These are phyloP conservation scores for Umbilicaria muhlenbergii DNA, from an alignment of 495 filamentous ascomycete species.

Conservation along the genomic window DNA sequence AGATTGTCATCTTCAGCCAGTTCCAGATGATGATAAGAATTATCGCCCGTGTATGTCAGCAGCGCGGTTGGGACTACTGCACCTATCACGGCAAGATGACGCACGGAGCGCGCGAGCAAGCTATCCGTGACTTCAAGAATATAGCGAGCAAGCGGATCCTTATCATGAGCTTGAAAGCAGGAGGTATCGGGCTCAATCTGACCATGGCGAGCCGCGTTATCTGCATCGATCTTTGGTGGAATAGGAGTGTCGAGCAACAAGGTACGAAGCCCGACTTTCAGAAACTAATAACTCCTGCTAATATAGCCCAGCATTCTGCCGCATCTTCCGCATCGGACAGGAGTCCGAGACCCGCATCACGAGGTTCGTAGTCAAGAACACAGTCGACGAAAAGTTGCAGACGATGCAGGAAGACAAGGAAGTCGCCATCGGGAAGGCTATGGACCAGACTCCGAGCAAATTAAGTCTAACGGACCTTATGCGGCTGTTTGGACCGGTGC, in stretches of 20 bases:
- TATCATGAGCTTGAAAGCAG: slow-evolving; percentile 29
- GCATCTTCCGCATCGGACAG: slow-evolving; percentile 50
- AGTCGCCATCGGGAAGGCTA: slow-evolving; percentile 15
- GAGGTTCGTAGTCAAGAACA: slow-evolving; percentile 30
- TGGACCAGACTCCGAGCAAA: slow-evolving; percentile 4
- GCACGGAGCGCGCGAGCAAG: slow-evolving; percentile 12
- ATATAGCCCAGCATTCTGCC: slow-evolving; percentile 50
- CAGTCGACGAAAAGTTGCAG: slow-evolving; percentile 36
- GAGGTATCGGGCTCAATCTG: slow-evolving; percentile 34
- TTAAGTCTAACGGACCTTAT: slow-evolving; percentile 7
- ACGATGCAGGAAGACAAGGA: slow-evolving; percentile 20
- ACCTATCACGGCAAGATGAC: slow-evolving; percentile 20
- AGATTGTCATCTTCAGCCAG: slow-evolving; percentile 28
- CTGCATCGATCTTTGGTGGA: slow-evolving; percentile 46
- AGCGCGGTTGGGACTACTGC: slow-evolving; percentile 14
- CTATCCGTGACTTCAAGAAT: slow-evolving; percentile 17
- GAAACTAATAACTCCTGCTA: too few species aligned
- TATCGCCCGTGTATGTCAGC: slow-evolving; percentile 14
- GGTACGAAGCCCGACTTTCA: slow-evolving; percentile 20
- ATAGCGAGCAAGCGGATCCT: slow-evolving; percentile 17
- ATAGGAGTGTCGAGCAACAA: slow-evolving; percentile 29
- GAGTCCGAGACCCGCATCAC: slow-evolving; percentile 33
- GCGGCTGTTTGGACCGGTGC: slow-evolving; percentile 6
- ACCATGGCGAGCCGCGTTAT: slow-evolving; percentile 41
- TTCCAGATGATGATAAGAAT: slow-evolving; percentile 18